These are phyloP conservation scores for Durotheca rogersii DNA, from an alignment of 495 filamentous ascomycete species.

Conservation along the genomic window DNA sequence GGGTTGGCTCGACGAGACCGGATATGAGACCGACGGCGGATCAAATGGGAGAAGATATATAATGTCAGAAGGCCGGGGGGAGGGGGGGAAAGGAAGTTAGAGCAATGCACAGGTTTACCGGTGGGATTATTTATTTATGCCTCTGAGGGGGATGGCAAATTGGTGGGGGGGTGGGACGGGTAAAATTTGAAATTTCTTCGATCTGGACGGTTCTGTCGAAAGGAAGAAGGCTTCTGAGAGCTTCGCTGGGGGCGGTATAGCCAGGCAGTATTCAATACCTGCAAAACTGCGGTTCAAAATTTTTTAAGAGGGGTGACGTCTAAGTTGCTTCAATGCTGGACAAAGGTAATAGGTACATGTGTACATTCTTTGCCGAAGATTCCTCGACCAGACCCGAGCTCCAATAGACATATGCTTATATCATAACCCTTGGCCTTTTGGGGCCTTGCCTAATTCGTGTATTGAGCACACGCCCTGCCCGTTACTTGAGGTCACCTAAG, in stretches of 20 bases:
- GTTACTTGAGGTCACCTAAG: too few relatives aligned
- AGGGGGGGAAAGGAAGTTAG: constrained; percentile 37
- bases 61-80: constrained; percentile 31
- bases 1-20: not conserved
- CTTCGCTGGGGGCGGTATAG: constrained; percentile 36
- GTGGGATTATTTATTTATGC: constrained; percentile 25
- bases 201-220: constrained; percentile 14
- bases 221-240: constrained; percentile 36
- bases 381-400: not conserved
- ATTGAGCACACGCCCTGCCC: too few relatives aligned
- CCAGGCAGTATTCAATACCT: constrained; percentile 35
- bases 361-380: not conserved
- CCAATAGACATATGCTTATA: constrained; percentile 9
- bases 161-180: constrained; percentile 14
- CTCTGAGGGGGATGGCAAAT: constrained; percentile 33
- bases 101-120: constrained; percentile 33
- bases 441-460: too few relatives aligned
- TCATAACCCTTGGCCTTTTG: constrained; percentile 24
- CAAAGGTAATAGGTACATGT: constrained; percentile 9
- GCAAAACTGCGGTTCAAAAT: too few relatives aligned
- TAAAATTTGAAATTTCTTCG: constrained; percentile 28
- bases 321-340: not conserved
- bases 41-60: constrained; percentile 14
- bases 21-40: constrained; percentile 30
- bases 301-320: constrained; percentile 20